Percentiles rank a stretch among this genome's conserved stretches.
These are phyloP conservation scores for Scheffersomyces cryptocercus DNA, from an alignment of 1,139 yeast species.

Conservation along the genomic window DNA sequence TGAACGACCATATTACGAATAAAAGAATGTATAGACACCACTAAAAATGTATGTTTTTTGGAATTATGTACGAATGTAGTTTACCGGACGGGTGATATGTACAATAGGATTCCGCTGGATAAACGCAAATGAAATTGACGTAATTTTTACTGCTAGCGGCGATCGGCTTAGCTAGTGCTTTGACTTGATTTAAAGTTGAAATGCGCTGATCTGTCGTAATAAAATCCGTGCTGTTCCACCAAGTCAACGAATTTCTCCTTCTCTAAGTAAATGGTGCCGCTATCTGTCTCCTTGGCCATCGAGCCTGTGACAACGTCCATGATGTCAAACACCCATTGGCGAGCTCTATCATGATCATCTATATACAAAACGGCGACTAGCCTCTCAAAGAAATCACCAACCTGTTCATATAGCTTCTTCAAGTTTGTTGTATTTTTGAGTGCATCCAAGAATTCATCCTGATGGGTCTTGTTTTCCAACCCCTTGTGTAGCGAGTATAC, in stretches of 20 bases:
- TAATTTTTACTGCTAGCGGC: too few relatives aligned
- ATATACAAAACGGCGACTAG: slow-evolving; percentile 13
- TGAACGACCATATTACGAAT: too few relatives aligned
- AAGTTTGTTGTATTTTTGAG: slow-evolving; percentile 1
- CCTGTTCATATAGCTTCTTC: slow-evolving; percentile 7
- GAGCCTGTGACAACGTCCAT: background rate
- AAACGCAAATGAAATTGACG: too few relatives aligned
- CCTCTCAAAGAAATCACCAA: slow-evolving; percentile 17
- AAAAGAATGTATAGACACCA: too few relatives aligned
- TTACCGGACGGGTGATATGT: too few relatives aligned
- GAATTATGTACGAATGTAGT: too few relatives aligned
- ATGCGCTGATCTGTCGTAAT: background rate
- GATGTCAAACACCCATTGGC: slow-evolving; percentile 12
- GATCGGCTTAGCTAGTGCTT: too few relatives aligned
- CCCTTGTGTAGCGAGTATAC: slow-evolving; percentile 12
- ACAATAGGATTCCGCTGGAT: too few relatives aligned
- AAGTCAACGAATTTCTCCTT: slow-evolving; percentile 1
- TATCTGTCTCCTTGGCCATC: background rate
- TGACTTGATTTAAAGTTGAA: background rate
- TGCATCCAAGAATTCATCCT: slow-evolving; percentile 1
- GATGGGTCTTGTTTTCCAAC: slow-evolving; percentile 2
- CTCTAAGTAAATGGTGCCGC: background rate
- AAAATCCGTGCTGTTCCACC: slow-evolving; percentile 1
- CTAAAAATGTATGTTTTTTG: too few relatives aligned
- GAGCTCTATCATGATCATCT: slow-evolving; percentile 11